These are phyloP conservation scores for Bacterosira constricta DNA, from an alignment of 108 stramenopile genomes.

Conservation along the genomic window DNA sequence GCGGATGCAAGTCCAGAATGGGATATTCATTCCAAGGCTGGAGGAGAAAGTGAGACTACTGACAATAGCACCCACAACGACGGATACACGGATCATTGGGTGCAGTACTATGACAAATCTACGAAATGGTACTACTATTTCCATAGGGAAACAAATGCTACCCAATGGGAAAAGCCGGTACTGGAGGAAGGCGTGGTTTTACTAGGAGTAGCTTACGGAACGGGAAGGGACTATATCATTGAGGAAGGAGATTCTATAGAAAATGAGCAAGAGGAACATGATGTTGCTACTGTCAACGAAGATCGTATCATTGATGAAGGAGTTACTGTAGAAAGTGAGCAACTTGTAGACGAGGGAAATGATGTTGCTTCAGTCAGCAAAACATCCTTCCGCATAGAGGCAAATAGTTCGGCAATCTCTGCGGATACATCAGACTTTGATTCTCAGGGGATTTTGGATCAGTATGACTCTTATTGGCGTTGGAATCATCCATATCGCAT, in stretches of 20 bases:
- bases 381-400: background rate
- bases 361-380: background rate
- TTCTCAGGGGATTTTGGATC: constrained; percentile 1
- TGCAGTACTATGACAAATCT: constrained; percentile 23
- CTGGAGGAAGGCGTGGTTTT: constrained; percentile 11
- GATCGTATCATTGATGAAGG: background rate
- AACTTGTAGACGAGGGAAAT: background rate
- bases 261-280: background rate
- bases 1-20: constrained; percentile 15
- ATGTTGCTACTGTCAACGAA: background rate
- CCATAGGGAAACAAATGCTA: constrained; percentile 27
- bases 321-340: background rate
- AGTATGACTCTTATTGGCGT: constrained; percentile 13
- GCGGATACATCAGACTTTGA: constrained; percentile 4
- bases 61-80: background rate
- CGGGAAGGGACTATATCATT: constrained; percentile 5
- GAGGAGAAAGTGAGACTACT: background rate
- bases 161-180: constrained; percentile 21
- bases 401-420: background rate
- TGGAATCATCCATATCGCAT: constrained; percentile 24
- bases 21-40: constrained; percentile 26
- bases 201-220: constrained; percentile 4
- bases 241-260: background rate
- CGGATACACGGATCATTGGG: constrained; percentile 21
- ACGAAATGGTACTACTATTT: constrained; percentile 19